Conservation (phyloP, 23 red algal species). For the Gracilaria vermiculophylla region DNA sequence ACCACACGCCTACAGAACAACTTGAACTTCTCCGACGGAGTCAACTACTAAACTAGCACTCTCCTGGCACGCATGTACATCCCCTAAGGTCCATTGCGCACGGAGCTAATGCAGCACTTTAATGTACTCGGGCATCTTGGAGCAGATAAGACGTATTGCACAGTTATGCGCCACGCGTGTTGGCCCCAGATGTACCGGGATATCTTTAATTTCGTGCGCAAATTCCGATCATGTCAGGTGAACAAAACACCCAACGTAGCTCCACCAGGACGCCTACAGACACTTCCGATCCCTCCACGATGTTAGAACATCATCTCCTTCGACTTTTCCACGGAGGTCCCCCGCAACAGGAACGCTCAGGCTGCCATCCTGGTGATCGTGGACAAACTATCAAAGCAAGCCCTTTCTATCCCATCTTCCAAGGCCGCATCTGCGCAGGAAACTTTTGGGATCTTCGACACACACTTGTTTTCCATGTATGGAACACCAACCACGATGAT, state of each 20-base stretch:
- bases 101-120: background rate
- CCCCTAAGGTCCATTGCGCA: background rate
- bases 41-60: background rate
- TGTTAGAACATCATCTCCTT: background rate
- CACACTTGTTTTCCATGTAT: background rate
- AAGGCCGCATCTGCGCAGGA: background rate
- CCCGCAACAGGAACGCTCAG: background rate
- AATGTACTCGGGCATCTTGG: background rate
- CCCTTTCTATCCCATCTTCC: background rate
- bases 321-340: conserved; percentile 22
- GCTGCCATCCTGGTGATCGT: conserved; percentile 23
- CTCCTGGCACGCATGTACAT: background rate
- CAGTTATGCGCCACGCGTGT: background rate
- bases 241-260: background rate
- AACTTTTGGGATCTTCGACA: background rate
- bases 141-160: conserved; percentile 5
- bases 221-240: background rate
- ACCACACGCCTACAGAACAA: background rate
- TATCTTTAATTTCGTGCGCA: background rate
- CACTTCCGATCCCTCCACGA: background rate
- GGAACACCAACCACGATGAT: background rate
- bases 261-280: background rate
- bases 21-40: background rate
- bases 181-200: conserved; percentile 7
- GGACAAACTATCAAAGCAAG: conserved; percentile 32